A percentile compares a stretch with the other conserved stretches of the same genome.
Conservation (phyloP, 2,329 filamentous ascomycete species). For the Lecanicillium sp. region DNA sequence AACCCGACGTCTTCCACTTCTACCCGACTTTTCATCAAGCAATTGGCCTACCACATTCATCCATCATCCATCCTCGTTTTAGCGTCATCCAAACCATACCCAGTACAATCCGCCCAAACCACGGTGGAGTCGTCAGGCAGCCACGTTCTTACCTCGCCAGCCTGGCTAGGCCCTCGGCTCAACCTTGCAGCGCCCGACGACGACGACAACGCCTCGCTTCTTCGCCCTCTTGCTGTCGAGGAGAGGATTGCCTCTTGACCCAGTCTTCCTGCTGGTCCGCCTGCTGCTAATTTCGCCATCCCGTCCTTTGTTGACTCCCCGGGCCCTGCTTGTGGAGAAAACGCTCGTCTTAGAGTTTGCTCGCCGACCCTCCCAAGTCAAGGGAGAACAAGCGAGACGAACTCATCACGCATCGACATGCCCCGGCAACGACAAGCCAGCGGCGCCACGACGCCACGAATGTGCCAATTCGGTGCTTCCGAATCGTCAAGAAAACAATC, state of each 20-base stretch:
- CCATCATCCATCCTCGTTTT: background rate
- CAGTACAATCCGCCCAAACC: too few relatives aligned
- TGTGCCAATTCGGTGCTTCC: background rate
- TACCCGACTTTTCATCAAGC: too few relatives aligned
- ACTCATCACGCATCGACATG: background rate
- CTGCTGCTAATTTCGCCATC: background rate
- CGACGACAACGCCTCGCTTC: too few relatives aligned
- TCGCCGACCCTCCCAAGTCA: constrained; percentile 1
- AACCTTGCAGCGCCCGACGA: background rate
- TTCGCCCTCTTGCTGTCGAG: background rate
- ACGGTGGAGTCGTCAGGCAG: constrained; percentile 11
- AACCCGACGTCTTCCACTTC: too few relatives aligned
- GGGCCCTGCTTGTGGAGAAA: too few relatives aligned
- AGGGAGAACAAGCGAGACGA: constrained; percentile 5
- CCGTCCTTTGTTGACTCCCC: background rate
- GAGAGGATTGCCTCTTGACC: too few relatives aligned
- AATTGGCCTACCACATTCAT: background rate
- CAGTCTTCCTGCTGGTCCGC: too few relatives aligned
- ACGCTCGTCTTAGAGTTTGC: constrained; percentile 8
- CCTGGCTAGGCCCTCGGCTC: background rate
- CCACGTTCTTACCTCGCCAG: too few relatives aligned
- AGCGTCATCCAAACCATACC: constrained; percentile 1
- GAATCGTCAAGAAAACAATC: background rate
- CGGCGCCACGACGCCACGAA: background rate
- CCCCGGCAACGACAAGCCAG: background rate